Evolutionary conservation across 2,329 filamentous ascomycete species (phyloP), one percentile per base, ranked within the genome.

Genomic region (Didymella arachidicola): DNA sequence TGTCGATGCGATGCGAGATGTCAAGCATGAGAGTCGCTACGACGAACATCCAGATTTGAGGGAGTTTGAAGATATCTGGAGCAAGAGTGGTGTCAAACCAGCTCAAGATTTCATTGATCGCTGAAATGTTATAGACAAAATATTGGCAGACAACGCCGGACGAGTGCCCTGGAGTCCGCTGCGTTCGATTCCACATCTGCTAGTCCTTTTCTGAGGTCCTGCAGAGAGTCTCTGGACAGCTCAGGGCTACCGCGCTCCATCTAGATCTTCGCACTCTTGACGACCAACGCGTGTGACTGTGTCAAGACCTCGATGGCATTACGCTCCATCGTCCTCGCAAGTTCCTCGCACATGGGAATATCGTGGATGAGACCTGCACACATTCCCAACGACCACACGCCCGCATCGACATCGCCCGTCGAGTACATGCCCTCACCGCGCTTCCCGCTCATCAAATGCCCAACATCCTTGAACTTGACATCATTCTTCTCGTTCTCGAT

Each of bases 301-400:
- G 48, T 62, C 49, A 72, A 43, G 7, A 64, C 60, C 25, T 70
- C 67, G 41, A 64, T 62, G 7, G 70, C 71, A 26, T 72, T 70
- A 18, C 61, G 65, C 60, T 73, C 71, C 50, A 74, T 66, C 10
- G 66, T 64, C 57, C 65, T 69, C 18, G 69, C 59, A 30, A 74
- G 54, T 26, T 65, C 67, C 38, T 75, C 74, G 61, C 80, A 82
- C 0, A 76, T 80, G 1, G 80, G 80, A 18, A 82, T 78, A 61
- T 82, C 80, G 54, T 83, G 78, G 55, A 83, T 83, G 26, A 83
- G 67, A 96, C 94, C 77, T 95, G 93, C 22, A 93, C 94, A 16
- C 93, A 92, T 39, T 92, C 97, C 94, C 93, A 98, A 38, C 96
- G 90, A 66, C 67, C 70, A 71, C 25, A 72, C 70, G n/a, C 69